phyloP scores from a whole-genome alignment of 495 filamentous ascomycete species.

The Talaromyces trachyspermus region DNA sequence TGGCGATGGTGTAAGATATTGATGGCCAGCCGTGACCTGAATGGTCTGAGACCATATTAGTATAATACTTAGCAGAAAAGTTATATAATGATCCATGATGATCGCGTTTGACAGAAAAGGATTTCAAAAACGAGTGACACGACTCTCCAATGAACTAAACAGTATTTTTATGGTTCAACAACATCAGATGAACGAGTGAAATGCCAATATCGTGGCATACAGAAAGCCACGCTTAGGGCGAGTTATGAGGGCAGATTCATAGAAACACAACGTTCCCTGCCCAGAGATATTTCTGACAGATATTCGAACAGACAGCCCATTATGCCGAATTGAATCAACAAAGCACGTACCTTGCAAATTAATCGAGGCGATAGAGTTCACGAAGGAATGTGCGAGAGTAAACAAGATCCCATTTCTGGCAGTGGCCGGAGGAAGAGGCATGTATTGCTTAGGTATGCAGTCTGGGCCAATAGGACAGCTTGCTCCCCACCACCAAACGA shows the following conservation, averaged over 20 bases:
- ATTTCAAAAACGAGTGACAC: not conserved
- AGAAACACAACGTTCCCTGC: not conserved
- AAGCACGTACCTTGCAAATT: not conserved
- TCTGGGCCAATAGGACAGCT: not conserved
- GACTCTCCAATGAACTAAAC: no score
- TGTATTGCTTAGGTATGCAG: not conserved
- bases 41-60: conserved; percentile 9
- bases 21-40: not conserved
- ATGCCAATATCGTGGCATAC: not conserved
- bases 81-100: not conserved
- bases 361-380: no score
- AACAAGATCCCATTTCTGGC: not conserved
- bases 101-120: not conserved
- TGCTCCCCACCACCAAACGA: conserved; percentile 6
- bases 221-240: not conserved
- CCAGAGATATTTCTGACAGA: not conserved
- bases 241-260: not conserved
- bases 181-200: not conserved
- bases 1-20: not conserved
- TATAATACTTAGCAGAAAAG: not conserved
- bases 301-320: not conserved
- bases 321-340: not conserved
- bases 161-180: not conserved
- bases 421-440: not conserved
- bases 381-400: not conserved